These are phyloP conservation scores for Blastobotrys americana DNA, from an alignment of 805 yeast genomes.

Conservation along the genomic window DNA sequence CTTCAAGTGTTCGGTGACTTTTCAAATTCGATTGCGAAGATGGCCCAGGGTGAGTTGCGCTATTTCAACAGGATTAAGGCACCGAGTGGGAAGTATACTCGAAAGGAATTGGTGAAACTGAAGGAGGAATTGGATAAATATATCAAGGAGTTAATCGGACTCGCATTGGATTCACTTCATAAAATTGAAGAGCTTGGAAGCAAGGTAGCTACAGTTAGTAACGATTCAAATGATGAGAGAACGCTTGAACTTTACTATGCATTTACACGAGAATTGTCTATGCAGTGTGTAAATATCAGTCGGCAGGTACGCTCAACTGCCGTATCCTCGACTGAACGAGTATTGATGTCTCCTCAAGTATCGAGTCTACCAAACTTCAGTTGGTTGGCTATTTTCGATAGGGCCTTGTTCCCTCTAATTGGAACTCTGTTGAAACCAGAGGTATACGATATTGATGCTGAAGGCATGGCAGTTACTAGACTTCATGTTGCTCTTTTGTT, in stretches of 20 bases:
- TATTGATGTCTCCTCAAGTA: conserved; percentile 38
- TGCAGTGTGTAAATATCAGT: conserved; percentile 86
- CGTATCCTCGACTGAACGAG: conserved; percentile 48
- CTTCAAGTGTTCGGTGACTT: not conserved
- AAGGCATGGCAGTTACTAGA: conserved; percentile 60
- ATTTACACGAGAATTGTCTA: conserved; percentile 73
- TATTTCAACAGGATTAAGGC: not conserved
- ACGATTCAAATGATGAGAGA: not conserved
- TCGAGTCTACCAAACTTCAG: conserved; percentile 13
- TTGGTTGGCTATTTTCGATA: conserved; percentile 49
- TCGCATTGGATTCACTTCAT: not conserved
- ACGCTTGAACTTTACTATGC: conserved; percentile 41
- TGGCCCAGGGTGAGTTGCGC: not conserved
- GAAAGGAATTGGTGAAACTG: not conserved
- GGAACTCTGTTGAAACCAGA: conserved; percentile 62
- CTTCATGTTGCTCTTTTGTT: conserved; percentile 58
- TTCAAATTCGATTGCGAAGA: not conserved
- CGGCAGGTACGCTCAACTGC: conserved; percentile 66
- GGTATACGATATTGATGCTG: conserved; percentile 49
- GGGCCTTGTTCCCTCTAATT: conserved; percentile 67
- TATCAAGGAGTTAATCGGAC: not conserved
- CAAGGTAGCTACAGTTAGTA: not conserved
- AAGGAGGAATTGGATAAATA: not conserved
- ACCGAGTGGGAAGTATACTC: not conserved
- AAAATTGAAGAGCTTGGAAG: conserved; percentile 8